Evolutionary conservation across 1,284 basidiomycete genomes (phyloP), one percentile per base, ranked within the genome.

Genomic region (Retiboletus flavoniger): DNA sequence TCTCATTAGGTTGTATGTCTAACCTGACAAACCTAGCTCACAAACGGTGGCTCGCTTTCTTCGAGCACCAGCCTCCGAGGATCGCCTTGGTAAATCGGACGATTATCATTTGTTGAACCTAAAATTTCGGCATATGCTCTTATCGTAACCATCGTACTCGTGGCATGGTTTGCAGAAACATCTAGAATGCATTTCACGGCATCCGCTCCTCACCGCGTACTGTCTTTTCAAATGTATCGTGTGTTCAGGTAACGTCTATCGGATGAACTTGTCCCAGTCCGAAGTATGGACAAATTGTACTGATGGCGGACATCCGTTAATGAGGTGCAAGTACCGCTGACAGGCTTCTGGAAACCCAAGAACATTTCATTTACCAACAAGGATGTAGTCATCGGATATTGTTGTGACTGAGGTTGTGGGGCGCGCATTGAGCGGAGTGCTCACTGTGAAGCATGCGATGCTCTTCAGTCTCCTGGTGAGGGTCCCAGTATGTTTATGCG

Each of bases 61-160:
- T 71, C 72, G 41, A 58, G 64, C 24, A 58, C 71, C 13, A 70
- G 70, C 50, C 67, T 81, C 44, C 75, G 67, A 52, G 68, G 80
- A 56, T 74, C 79, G 31, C 77, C 79, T 44, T 81, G 80, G 80
- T 81, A 74, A 63, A 65, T n/a, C 35, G 44, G 44, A 29, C 34
- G 13, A 17, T 58, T 40, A 43, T 45, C 38, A 13, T 45, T 39
- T 28, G 40, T 40, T 50, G 28, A 44, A 35, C 28, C 24, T 26
- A 38, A 35, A 13, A 28, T 48, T 47, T 51, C 9, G 41, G 42
- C 48, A 45, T 50, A 47, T 44, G 43, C 19, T 54, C 35, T 44
- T 51, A 40, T 62, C 51, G 47, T 65, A 53, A 50, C 35, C 41
- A 41, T 51, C 38, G 41, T 56, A 50, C 36, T 43, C 32, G 43